These are phyloP conservation scores for Pneumocystis jirovecii DNA, from an alignment of 1,139 yeast genomes.

Conservation along the genomic window DNA sequence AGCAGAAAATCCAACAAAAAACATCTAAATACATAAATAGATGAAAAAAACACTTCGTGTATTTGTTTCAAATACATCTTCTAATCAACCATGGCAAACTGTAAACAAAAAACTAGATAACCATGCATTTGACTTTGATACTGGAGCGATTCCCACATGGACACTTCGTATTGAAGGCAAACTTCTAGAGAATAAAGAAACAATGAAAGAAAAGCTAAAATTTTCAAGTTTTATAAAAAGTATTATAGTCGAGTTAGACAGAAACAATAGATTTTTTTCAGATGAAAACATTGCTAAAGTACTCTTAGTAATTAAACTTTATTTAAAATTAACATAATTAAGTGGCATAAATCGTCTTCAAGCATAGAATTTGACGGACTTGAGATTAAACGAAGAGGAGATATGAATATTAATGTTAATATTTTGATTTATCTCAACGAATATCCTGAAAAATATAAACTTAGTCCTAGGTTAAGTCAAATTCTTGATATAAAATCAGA, in stretches of 20 bases:
- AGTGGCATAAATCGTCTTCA: slow-evolving; percentile 18
- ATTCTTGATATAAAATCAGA: slow-evolving; percentile 50
- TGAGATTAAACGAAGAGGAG: slow-evolving; percentile 70
- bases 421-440: slow-evolving; percentile 72
- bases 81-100: slow-evolving; percentile 83
- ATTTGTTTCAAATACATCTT: slow-evolving; percentile 66
- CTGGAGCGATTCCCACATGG: slow-evolving; percentile 44
- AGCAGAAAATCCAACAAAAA: background rate
- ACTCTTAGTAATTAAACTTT: slow-evolving; percentile 35
- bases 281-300: slow-evolving; percentile 39
- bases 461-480: slow-evolving; percentile 49
- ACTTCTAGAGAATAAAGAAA: slow-evolving; percentile 31
- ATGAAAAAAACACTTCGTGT: slow-evolving; percentile 49
- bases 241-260: slow-evolving; percentile 57
- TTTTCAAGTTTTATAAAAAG: slow-evolving; percentile 76
- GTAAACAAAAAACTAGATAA: slow-evolving; percentile 26
- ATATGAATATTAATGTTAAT: slow-evolving; percentile 47
- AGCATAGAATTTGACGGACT: slow-evolving; percentile 64
- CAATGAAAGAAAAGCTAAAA: slow-evolving; percentile 35
- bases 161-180: slow-evolving; percentile 80
- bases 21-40: background rate
- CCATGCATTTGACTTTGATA: slow-evolving; percentile 25
- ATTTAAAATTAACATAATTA: slow-evolving; percentile 23
- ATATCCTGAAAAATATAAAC: slow-evolving; percentile 46
- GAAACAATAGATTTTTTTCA: slow-evolving; percentile 28